A percentile compares a stretch with the other conserved stretches of the same genome.
These are phyloP conservation scores for Artemisia argyi DNA, from an alignment of 129 eudicot species.

Conservation along the genomic window DNA sequence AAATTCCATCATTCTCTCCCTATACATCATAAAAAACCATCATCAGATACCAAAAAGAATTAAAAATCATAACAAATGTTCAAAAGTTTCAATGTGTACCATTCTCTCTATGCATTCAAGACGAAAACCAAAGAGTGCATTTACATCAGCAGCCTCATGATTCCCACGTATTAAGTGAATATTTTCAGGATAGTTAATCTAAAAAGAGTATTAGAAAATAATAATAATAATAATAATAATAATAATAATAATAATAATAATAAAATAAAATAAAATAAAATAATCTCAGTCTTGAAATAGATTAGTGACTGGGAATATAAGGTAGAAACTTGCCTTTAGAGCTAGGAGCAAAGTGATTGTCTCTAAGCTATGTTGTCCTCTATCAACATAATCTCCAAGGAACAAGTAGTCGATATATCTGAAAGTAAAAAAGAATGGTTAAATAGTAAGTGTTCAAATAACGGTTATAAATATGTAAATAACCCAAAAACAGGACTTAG, in stretches of 20 bases:
- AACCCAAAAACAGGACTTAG: no score
- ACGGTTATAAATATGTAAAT: no score
- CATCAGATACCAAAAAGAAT: not conserved
- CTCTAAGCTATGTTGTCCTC: slow-evolving; percentile 99
- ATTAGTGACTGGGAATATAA: slow-evolving; percentile 1
- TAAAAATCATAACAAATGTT: not conserved
- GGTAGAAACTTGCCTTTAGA: slow-evolving; percentile 66
- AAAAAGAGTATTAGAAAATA: slow-evolving; percentile 8
- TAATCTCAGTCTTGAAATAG: not conserved
- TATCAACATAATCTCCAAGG: slow-evolving; percentile 98
- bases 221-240: no score
- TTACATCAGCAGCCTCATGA: slow-evolving; percentile 98
- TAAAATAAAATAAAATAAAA: not conserved
- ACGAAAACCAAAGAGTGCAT: slow-evolving; percentile 97
- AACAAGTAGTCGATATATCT: slow-evolving; percentile 93
- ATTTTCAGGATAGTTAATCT: slow-evolving; percentile 89
- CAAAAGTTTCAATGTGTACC: slow-evolving; percentile 43
- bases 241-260: no score
- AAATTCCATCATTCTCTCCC: slow-evolving; percentile 97
- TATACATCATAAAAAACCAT: slow-evolving; percentile 27
- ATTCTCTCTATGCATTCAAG: slow-evolving; percentile 96
- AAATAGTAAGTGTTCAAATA: not conserved
- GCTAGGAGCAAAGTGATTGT: slow-evolving; percentile 93
- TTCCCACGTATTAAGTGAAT: slow-evolving; percentile 95
- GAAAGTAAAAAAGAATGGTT: slow-evolving; percentile 34